phyloP scores from a whole-genome alignment of 495 filamentous ascomycete genomes.

The Annulohypoxylon maeteangense region DNA sequence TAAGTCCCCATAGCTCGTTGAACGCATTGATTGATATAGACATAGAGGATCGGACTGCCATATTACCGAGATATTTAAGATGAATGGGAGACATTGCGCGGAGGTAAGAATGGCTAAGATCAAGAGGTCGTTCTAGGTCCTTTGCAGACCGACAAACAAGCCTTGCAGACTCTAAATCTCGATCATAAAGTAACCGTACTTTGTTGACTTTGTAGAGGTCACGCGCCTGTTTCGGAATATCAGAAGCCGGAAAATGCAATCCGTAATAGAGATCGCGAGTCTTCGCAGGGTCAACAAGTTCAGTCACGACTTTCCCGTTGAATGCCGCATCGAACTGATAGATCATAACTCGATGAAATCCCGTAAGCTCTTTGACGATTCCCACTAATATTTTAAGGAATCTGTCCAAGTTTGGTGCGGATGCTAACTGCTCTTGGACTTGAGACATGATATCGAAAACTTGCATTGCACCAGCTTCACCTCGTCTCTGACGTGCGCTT shows the following conservation, averaged over 20 bases:
- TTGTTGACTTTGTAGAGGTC: constrained; percentile 85
- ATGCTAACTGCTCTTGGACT: constrained; percentile 80
- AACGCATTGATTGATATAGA: constrained; percentile 93
- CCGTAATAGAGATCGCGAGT: constrained; percentile 91
- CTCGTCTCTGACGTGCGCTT: constrained; percentile 78
- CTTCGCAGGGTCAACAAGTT: constrained; percentile 81
- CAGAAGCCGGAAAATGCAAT: constrained; percentile 89
- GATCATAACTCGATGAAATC: constrained; percentile 93
- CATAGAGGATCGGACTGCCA: constrained; percentile 92
- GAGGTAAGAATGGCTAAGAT: constrained; percentile 86
- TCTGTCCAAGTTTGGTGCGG: constrained; percentile 70
- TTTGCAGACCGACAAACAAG: constrained; percentile 82
- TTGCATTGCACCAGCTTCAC: constrained; percentile 91
- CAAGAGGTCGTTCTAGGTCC: constrained; percentile 81
- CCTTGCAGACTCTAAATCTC: constrained; percentile 78
- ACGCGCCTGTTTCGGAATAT: constrained; percentile 88
- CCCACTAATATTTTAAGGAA: constrained; percentile 81
- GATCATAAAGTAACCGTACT: constrained; percentile 80
- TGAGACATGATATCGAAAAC: constrained; percentile 93
- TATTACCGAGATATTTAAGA: constrained; percentile 89
- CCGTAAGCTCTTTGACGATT: constrained; percentile 87
- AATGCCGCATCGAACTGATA: constrained; percentile 89
- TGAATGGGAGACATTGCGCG: constrained; percentile 93
- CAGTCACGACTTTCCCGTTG: constrained; percentile 89
- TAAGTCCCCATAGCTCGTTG: constrained; percentile 87